Evolutionary conservation across 2,329 filamentous ascomycete species (phyloP).

Genomic region (Ceratocystis cubensis): DNA sequence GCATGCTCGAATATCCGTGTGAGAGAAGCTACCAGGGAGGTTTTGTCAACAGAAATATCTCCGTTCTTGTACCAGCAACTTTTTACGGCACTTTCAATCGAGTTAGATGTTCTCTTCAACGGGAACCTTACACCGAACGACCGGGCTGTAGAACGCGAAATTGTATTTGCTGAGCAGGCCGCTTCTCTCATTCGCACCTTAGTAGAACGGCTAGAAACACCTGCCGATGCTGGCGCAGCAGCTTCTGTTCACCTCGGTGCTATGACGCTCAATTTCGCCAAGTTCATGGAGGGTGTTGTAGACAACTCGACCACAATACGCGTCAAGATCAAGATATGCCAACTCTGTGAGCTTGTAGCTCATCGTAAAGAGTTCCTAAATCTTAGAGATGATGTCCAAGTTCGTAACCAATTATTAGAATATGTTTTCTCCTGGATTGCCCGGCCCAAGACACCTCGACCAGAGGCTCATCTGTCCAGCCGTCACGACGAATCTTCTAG

Average conservation of each 20-base stretch:
- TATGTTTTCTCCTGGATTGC: slow-evolving; percentile 58
- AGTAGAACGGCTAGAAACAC: slow-evolving; percentile 51
- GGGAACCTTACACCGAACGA: slow-evolving; percentile 29
- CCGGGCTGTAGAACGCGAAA: slow-evolving; percentile 45
- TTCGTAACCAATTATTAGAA: slow-evolving; percentile 55
- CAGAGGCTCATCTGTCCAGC: slow-evolving; percentile 32
- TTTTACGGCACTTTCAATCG: slow-evolving; percentile 52
- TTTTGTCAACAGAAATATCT: slow-evolving; percentile 52
- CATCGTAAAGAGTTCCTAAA: slow-evolving; percentile 57
- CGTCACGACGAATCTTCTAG: slow-evolving; percentile 45
- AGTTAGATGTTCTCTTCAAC: slow-evolving; percentile 51
- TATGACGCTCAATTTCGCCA: slow-evolving; percentile 53
- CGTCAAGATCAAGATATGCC: slow-evolving; percentile 58
- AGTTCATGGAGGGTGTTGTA: slow-evolving; percentile 47
- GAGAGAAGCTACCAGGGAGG: slow-evolving; percentile 53
- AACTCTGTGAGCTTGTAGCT: slow-evolving; percentile 52
- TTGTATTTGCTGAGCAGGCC: slow-evolving; percentile 55
- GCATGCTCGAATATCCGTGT: slow-evolving; percentile 52
- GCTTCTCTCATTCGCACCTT: slow-evolving; percentile 50
- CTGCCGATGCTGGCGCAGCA: slow-evolving; percentile 48
- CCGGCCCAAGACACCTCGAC: slow-evolving; percentile 41
- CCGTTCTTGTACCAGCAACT: slow-evolving; percentile 48
- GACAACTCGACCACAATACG: slow-evolving; percentile 45
- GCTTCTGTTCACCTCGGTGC: slow-evolving; percentile 52
- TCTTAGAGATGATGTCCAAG: slow-evolving; percentile 54